A percentile compares a stretch with the other conserved stretches of the same genome.
phyloP scores from a whole-genome alignment of 169 alveolate genomes.

The Babesia gibsoni region DNA sequence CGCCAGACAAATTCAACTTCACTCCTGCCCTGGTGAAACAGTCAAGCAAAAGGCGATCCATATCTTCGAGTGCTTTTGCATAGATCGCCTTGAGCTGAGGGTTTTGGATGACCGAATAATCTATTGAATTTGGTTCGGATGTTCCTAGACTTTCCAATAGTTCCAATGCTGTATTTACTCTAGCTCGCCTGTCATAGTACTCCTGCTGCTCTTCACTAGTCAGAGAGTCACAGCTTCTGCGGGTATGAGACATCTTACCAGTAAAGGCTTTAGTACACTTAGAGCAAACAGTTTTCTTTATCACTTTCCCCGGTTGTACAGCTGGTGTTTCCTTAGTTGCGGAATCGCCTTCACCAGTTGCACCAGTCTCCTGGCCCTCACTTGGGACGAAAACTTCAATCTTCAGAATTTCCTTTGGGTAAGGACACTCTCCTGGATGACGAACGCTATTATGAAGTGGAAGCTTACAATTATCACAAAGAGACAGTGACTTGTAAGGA shows the following conservation, averaged over 20 bases:
- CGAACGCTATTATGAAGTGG: constrained; percentile 71
- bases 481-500: constrained; percentile 62
- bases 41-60: constrained; percentile 61
- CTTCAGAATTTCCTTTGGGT: constrained; percentile 67
- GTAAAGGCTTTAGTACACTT: constrained; percentile 60
- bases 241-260: constrained; percentile 68
- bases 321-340: not conserved
- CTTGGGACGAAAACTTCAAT: constrained; percentile 53
- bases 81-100: constrained; percentile 67
- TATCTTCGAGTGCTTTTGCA: constrained; percentile 61
- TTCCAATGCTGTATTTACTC: constrained; percentile 28
- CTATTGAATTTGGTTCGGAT: constrained; percentile 13
- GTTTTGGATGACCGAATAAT: constrained; percentile 51
- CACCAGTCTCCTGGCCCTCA: constrained; percentile 28
- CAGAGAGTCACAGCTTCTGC: constrained; percentile 75
- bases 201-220: constrained; percentile 71
- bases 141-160: constrained; percentile 8
- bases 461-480: constrained; percentile 76
- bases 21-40: constrained; percentile 38
- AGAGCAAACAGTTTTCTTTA: constrained; percentile 70
- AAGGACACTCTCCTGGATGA: constrained; percentile 73
- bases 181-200: constrained; percentile 64
- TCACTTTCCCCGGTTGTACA: not conserved
- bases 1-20: not conserved
- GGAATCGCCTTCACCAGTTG: not conserved